Base-by-base conservation (phyloP, 768 basidiomycete genomes). In the Arthromyces matolae region DNA sequence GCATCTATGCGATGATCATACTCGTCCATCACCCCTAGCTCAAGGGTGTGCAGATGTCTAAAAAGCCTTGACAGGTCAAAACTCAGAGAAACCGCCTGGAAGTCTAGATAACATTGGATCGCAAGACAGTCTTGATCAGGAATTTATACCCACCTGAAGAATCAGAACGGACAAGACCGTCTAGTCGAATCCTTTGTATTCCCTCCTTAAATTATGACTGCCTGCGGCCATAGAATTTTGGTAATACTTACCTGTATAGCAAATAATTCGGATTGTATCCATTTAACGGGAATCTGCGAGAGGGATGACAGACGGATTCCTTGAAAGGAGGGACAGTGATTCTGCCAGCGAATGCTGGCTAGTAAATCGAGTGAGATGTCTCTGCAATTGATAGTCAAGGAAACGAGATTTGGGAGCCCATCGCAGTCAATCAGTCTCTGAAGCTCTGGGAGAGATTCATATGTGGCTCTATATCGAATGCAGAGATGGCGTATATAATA, bases 181-280 rank as follows among this genome's bases (percentile, higher is more conserved):
- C 6, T 4, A 41, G 39, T 14, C 39, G 39, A 41, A 41, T 41
- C 13, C 39, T 41, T 41, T 12, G n/a, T 10, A 41, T 12, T 41
- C 14, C 23, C 24, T 41, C 28, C 5, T 13, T 8, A 24, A 3
- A 31, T 5, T 8, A 19, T 31, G 14, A 22, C 8, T 22, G 37
- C 37, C 16, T 20, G 6, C n/a, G 7, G n/a, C 20, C 16, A 33
- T 44, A 20, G 14, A 28, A 16, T 24, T 24, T 14, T 31, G 14
- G 14, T 31, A 8, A 14, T 31, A n/a, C n/a, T 46, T 36, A 46
- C 45, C 45, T 46, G 22, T 7, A 46, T 46, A 20, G 8, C 22
- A 20, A 46, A 46, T 46, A 46, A 3, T 2, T 27, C 45, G 19
- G 45, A 37, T 25, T 46, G 45, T 46, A 46, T 46, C 45, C 45